Conservation (phyloP, 139 green algal species). For the Picochlorum sp. region DNA sequence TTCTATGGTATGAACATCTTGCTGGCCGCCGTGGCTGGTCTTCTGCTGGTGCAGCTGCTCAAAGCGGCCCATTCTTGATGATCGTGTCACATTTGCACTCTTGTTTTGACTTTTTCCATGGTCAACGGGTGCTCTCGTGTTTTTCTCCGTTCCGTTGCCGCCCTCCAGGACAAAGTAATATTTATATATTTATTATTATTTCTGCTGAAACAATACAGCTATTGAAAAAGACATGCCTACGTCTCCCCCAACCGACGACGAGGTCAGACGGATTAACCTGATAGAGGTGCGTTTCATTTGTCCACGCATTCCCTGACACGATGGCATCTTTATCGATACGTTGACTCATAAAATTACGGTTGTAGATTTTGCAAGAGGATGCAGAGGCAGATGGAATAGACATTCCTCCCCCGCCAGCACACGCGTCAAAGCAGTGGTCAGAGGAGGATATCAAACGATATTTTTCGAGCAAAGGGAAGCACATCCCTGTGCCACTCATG, state of each 20-base stretch:
- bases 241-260: not conserved
- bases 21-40: not conserved
- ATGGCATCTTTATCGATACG: too few species aligned
- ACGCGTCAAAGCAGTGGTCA: constrained; percentile 19
- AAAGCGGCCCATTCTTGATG: not conserved
- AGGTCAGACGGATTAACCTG: constrained; percentile 1
- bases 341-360: not conserved
- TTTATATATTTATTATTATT: not conserved
- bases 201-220: not conserved
- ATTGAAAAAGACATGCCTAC: not conserved
- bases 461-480: constrained; percentile 7
- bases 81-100: too few species aligned
- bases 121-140: too few species aligned
- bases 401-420: constrained; percentile 3
- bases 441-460: constrained; percentile 28
- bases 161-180: too few species aligned
- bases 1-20: constrained; percentile 1
- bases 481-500: not conserved
- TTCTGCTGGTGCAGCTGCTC: not conserved
- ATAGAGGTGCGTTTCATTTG: not conserved
- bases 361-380: constrained; percentile 33
- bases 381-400: constrained; percentile 14
- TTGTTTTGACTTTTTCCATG: too few species aligned
- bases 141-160: too few species aligned
- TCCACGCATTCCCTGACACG: too few species aligned